Conservation (phyloP, 2,329 filamentous ascomycete species). For the Fusarium redolens region DNA sequence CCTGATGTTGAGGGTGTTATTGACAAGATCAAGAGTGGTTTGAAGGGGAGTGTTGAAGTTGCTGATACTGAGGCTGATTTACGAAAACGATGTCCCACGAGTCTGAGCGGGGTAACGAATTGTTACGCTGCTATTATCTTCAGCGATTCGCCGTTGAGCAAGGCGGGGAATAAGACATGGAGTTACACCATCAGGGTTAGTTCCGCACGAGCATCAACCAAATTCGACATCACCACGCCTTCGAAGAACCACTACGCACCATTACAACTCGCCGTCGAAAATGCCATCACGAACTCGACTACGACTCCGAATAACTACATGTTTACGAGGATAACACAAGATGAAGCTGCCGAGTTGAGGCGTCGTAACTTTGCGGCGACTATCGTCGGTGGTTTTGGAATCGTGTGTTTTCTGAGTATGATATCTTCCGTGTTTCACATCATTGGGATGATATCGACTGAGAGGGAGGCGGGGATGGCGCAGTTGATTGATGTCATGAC, state of each 20-base stretch:
- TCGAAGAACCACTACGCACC: background rate
- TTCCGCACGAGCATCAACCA: background rate
- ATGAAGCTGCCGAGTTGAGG: background rate
- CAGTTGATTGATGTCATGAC: constrained; percentile 89
- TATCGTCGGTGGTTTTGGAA: background rate
- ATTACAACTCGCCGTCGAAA: constrained; percentile 1
- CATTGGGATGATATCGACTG: constrained; percentile 77
- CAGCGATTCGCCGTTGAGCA: background rate
- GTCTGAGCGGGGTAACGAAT: background rate
- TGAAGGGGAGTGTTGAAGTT: background rate
- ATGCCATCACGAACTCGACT: constrained; percentile 1
- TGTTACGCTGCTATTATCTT: constrained; percentile 11
- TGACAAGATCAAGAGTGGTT: background rate
- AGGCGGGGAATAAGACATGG: background rate
- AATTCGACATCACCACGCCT: background rate
- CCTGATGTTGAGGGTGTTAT: background rate
- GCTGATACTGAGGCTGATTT: background rate
- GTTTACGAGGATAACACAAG: background rate
- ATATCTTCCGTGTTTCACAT: constrained; percentile 5
- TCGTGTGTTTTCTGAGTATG: constrained; percentile 11
- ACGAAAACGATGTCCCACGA: background rate
- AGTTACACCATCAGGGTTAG: background rate
- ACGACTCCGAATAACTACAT: background rate
- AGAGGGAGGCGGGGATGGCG: constrained; percentile 83
- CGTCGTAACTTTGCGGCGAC: background rate